These are phyloP conservation scores for Cardamine occulta DNA, from an alignment of 345 rosid genomes.

Conservation along the genomic window DNA sequence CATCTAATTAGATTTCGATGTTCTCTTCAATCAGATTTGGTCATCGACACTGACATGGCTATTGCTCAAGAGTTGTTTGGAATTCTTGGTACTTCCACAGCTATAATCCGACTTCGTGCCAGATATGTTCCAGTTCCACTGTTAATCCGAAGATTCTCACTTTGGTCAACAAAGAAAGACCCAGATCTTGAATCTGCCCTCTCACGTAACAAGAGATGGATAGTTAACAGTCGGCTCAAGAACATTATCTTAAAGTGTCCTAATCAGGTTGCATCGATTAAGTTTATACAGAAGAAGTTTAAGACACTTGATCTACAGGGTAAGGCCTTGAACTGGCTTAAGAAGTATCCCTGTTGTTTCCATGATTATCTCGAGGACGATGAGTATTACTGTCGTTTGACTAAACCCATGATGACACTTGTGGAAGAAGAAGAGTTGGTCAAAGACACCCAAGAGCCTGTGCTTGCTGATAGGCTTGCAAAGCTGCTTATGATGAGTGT, in stretches of 20 bases:
- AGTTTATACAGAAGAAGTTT: slow-evolving; percentile 83
- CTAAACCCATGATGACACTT: slow-evolving; percentile 72
- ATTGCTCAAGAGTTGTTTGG: slow-evolving; percentile 3
- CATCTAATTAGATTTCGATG: background rate
- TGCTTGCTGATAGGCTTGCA: slow-evolving; percentile 58
- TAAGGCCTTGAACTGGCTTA: slow-evolving; percentile 88
- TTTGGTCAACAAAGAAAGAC: slow-evolving; percentile 93
- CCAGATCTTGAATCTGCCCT: slow-evolving; percentile 83
- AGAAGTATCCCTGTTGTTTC: slow-evolving; percentile 89
- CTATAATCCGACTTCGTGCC: slow-evolving; percentile 21
- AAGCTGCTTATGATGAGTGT: slow-evolving; percentile 85
- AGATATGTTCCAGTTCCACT: slow-evolving; percentile 27
- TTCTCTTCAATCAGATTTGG: background rate
- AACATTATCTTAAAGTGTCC: slow-evolving; percentile 80
- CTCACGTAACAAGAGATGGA: slow-evolving; percentile 85
- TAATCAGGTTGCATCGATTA: slow-evolving; percentile 59
- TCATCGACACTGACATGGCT: slow-evolving; percentile 28
- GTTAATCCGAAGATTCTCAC: slow-evolving; percentile 61
- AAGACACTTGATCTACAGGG: slow-evolving; percentile 95
- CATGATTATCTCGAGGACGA: slow-evolving; percentile 63
- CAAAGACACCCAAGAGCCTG: slow-evolving; percentile 69
- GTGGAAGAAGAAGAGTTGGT: slow-evolving; percentile 82
- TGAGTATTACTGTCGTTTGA: slow-evolving; percentile 67
- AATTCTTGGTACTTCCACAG: background rate
- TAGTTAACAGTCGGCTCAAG: slow-evolving; percentile 84